phyloP scores from a whole-genome alignment of 441 rosid species.

The Populus hybrid region DNA sequence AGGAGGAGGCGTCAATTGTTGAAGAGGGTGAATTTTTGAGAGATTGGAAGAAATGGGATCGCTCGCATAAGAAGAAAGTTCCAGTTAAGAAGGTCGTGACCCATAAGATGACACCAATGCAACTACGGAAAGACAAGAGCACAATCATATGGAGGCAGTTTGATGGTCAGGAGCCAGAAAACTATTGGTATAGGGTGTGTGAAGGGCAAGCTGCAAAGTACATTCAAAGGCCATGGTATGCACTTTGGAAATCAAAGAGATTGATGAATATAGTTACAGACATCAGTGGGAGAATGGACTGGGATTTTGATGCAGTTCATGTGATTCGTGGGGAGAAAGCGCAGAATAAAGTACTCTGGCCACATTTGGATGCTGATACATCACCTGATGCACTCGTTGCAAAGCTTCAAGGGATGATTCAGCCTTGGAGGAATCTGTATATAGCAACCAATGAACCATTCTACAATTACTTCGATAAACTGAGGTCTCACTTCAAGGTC shows the following conservation, averaged over 20 bases:
- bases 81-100: conserved; percentile 65
- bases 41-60: conserved; percentile 84
- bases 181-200: conserved; percentile 94
- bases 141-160: conserved; percentile 84
- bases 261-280: conserved; percentile 86
- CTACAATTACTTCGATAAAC: conserved; percentile 82
- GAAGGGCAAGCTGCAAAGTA: conserved; percentile 84
- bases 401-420: conserved; percentile 59
- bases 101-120: conserved; percentile 63
- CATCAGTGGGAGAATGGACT: conserved; percentile 88
- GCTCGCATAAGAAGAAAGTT: conserved; percentile 59
- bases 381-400: conserved; percentile 69
- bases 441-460: conserved; percentile 87
- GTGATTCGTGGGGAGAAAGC: conserved; percentile 95
- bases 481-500: conserved; percentile 82
- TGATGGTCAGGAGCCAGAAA: conserved; percentile 84
- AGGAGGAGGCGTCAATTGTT: conserved; percentile 70
- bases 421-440: conserved; percentile 76
- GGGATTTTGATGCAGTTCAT: conserved; percentile 94
- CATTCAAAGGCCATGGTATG: conserved; percentile 84
- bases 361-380: conserved; percentile 79
- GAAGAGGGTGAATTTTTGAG: conserved; percentile 74
- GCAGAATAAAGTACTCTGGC: conserved; percentile 81
- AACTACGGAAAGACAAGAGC: conserved; percentile 70
- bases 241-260: conserved; percentile 93